Percentiles rank a stretch among this genome's conserved stretches.
Evolutionary conservation across 2,329 filamentous ascomycete species (phyloP).

Genomic region (Fusarium aywerte): DNA sequence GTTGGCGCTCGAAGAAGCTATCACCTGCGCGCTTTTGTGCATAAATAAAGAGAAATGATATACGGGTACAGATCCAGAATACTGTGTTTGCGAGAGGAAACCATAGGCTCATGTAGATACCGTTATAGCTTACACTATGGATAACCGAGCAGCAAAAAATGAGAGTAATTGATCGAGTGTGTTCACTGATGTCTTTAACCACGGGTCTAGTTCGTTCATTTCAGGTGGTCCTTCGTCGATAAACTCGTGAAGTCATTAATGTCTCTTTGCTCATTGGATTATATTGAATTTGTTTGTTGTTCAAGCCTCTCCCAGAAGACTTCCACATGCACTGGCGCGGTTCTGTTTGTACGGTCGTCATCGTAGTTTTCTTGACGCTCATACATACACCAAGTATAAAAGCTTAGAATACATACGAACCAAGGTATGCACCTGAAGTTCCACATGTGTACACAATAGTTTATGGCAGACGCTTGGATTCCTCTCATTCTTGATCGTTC

Average conservation of each 20-base stretch:
- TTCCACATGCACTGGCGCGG: neutral
- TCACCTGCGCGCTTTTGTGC: constrained; percentile 23
- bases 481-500: constrained; percentile 42
- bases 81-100: constrained; percentile 1
- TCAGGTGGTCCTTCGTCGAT: neutral
- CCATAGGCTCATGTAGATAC: constrained; percentile 28
- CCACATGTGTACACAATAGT: neutral
- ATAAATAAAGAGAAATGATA: constrained; percentile 37
- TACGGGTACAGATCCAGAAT: constrained; percentile 15
- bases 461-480: no score
- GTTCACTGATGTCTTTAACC: neutral
- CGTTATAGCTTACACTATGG: constrained; percentile 22
- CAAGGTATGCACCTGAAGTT: neutral
- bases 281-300: neutral
- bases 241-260: neutral
- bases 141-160: constrained; percentile 10
- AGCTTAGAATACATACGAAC: neutral
- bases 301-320: neutral
- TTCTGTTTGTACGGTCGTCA: neutral
- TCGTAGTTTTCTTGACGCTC: neutral
- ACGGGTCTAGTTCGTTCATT: neutral
- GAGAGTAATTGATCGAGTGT: neutral
- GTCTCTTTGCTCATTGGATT: neutral
- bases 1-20: constrained; percentile 8
- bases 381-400: neutral